Evolutionary conservation across 768 basidiomycete species (phyloP).

Genomic region (Lentinula raphanica): DNA sequence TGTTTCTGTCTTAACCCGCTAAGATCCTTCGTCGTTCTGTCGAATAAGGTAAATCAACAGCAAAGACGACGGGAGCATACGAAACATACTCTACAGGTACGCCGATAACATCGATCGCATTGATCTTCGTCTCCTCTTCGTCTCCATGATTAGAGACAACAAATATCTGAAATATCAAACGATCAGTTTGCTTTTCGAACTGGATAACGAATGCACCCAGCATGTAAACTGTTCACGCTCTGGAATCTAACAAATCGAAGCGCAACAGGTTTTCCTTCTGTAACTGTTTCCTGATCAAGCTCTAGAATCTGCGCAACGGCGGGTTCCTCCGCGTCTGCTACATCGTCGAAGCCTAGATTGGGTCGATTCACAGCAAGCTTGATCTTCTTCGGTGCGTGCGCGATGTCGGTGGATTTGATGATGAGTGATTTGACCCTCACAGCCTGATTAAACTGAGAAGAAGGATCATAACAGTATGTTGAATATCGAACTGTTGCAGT

Average conservation of each 20-base stretch:
- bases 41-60: slow-evolving; percentile 6
- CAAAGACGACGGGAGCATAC: background rate
- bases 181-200: background rate
- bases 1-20: slow-evolving; percentile 27
- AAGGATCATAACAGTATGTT: background rate
- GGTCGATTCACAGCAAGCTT: slow-evolving; percentile 61
- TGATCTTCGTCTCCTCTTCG: slow-evolving; percentile 61
- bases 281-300: slow-evolving; percentile 39
- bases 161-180: slow-evolving; percentile 49
- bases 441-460: slow-evolving; percentile 60
- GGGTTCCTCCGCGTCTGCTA: slow-evolving; percentile 46
- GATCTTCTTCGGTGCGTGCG: slow-evolving; percentile 53
- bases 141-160: slow-evolving; percentile 61
- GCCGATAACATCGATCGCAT: slow-evolving; percentile 63
- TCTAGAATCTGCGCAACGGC: slow-evolving; percentile 54
- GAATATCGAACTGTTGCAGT: background rate
- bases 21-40: slow-evolving; percentile 30
- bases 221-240: slow-evolving; percentile 60
- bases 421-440: slow-evolving; percentile 60
- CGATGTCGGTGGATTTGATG: slow-evolving; percentile 33
- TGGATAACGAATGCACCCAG: slow-evolving; percentile 25
- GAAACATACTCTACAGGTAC: slow-evolving; percentile 47
- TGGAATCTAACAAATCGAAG: slow-evolving; percentile 70
- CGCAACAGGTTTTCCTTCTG: slow-evolving; percentile 41
- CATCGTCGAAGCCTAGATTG: slow-evolving; percentile 60